Conservation (phyloP, 2,329 filamentous ascomycete species). For the Geoglossum cookeanum region DNA sequence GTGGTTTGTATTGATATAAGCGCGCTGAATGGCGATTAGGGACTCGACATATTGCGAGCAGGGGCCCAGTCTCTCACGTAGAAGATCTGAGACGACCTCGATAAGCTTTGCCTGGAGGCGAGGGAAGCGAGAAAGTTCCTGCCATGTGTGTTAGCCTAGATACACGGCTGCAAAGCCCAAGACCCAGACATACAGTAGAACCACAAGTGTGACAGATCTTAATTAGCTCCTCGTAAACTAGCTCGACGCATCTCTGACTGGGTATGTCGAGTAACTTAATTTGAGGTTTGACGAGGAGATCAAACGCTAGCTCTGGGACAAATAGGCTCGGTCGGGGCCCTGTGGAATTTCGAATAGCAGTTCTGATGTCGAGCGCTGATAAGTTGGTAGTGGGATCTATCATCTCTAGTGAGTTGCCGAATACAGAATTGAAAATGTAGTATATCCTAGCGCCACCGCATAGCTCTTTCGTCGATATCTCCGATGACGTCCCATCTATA, state of each 20-base stretch:
- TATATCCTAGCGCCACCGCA: conserved; percentile 91
- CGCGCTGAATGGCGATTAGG: conserved; percentile 87
- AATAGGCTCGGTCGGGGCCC: conserved; percentile 90
- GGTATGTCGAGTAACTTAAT: conserved; percentile 93
- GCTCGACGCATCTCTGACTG: conserved; percentile 87
- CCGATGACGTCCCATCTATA: conserved; percentile 93
- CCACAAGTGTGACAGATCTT: conserved; percentile 99
- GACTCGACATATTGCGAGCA: conserved; percentile 86
- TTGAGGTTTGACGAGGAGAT: conserved; percentile 91
- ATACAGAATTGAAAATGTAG: conserved; percentile 98
- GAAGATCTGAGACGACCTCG: conserved; percentile 88
- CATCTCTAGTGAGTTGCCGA: conserved; percentile 86
- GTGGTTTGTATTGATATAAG: conserved; percentile 99
- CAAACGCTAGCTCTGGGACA: conserved; percentile 93
- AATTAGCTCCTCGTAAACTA: conserved; percentile 97
- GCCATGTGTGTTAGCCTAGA: not conserved
- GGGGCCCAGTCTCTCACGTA: conserved; percentile 80
- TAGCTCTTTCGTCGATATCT: conserved; percentile 96
- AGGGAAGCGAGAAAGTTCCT: conserved; percentile 74
- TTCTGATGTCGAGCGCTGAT: conserved; percentile 84
- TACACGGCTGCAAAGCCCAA: not conserved
- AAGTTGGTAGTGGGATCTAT: conserved; percentile 94
- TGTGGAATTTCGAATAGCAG: conserved; percentile 93
- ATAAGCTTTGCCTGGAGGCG: conserved; percentile 91
- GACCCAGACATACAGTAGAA: conserved; percentile 35